These are phyloP conservation scores for Phytophthora ramorum DNA, from an alignment of 352 stramenopile species.

Conservation along the genomic window DNA sequence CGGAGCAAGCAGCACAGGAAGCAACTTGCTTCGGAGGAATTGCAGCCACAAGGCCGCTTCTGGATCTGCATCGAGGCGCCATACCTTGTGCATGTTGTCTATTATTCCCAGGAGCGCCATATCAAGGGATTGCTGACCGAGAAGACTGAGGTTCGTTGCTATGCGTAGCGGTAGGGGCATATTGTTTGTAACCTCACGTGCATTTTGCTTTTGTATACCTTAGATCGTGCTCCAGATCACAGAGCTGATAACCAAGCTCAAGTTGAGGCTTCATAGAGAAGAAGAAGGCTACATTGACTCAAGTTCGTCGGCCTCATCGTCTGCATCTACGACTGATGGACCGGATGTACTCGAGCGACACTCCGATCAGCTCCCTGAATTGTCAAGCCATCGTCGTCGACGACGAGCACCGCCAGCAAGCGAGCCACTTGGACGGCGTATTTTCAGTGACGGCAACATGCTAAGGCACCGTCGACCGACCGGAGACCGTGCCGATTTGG, in stretches of 20 bases:
- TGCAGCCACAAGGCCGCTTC: constrained; percentile 47
- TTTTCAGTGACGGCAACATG: constrained; percentile 31
- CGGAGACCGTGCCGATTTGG: constrained; percentile 17
- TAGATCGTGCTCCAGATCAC: constrained; percentile 72
- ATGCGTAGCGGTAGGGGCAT: not conserved
- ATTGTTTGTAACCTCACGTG: constrained; percentile 3
- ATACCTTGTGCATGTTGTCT: constrained; percentile 78
- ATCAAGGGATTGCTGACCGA: constrained; percentile 67
- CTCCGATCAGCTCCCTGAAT: constrained; percentile 18
- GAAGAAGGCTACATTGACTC: constrained; percentile 7
- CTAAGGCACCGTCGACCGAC: constrained; percentile 32
- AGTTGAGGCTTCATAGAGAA: constrained; percentile 41
- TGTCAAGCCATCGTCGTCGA: constrained; percentile 10
- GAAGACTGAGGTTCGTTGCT: constrained; percentile 67
- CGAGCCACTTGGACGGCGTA: constrained; percentile 30
- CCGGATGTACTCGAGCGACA: constrained; percentile 17
- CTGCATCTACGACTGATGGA: constrained; percentile 5
- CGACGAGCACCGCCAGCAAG: constrained; percentile 35
- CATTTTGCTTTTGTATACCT: not conserved
- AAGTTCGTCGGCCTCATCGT: constrained; percentile 7
- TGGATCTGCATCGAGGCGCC: constrained; percentile 78
- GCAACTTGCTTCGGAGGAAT: constrained; percentile 37
- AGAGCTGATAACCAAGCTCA: constrained; percentile 49
- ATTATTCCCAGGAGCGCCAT: constrained; percentile 76
- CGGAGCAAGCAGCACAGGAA: constrained; percentile 49